Evolutionary conservation across 768 basidiomycete species (phyloP).

Genomic region (Cyathus striatus): DNA sequence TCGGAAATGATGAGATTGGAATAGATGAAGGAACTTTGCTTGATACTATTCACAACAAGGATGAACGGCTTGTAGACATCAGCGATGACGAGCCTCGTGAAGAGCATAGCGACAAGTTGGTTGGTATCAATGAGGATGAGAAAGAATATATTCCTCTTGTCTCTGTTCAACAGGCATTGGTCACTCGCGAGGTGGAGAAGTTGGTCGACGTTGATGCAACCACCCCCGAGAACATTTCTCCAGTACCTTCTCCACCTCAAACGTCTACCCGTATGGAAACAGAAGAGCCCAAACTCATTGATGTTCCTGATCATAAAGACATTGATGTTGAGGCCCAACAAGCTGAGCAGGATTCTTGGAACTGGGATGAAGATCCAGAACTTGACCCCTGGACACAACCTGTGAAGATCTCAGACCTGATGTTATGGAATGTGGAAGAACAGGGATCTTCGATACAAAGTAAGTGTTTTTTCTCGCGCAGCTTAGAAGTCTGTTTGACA

Average conservation of each 20-base stretch:
- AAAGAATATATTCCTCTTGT: not conserved
- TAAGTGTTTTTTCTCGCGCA: too few species aligned
- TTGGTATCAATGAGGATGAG: too few species aligned
- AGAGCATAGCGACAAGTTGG: too few species aligned
- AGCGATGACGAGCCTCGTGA: too few species aligned
- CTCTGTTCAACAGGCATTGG: not conserved
- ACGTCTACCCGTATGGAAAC: not conserved
- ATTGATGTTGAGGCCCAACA: not conserved
- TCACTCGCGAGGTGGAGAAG: not conserved
- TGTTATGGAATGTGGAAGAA: too few species aligned
- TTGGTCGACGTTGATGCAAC: conserved; percentile 2
- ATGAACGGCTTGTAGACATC: not conserved
- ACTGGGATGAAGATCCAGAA: conserved; percentile 5
- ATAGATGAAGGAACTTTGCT: not conserved
- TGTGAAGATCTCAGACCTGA: too few species aligned
- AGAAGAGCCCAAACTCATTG: not conserved
- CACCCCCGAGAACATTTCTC: not conserved
- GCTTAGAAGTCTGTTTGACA: too few species aligned
- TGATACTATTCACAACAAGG: not conserved
- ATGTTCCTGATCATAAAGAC: not conserved
- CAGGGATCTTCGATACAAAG: too few species aligned
- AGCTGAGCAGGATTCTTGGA: conserved; percentile 1
- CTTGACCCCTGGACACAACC: too few species aligned
- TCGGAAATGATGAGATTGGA: not conserved
- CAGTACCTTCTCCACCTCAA: not conserved